Evolutionary conservation across 139 green algal genomes (phyloP).

Genomic region (Coccomyxa sp.): DNA sequence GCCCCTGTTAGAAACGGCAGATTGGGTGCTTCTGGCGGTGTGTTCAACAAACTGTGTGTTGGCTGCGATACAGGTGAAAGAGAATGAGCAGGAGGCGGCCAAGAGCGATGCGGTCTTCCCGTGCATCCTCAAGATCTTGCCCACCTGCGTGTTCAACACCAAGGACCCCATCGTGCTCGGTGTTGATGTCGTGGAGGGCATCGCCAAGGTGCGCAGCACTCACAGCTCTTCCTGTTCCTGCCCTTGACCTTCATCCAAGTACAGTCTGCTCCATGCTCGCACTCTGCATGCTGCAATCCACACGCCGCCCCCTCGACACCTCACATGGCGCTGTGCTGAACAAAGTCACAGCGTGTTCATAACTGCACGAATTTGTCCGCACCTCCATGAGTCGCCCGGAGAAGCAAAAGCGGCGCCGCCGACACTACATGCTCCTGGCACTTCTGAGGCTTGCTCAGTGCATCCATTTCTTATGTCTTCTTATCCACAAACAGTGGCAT

Average conservation of each 20-base stretch:
- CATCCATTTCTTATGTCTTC: neutral
- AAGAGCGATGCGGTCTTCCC: constrained; percentile 88
- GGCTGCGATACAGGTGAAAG: constrained; percentile 40
- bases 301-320: neutral
- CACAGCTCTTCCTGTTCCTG: neutral
- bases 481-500: neutral
- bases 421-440: no score
- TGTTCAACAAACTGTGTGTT: neutral
- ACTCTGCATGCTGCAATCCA: no score
- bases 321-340: neutral
- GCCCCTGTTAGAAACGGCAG: no score
- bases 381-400: no score
- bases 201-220: constrained; percentile 38
- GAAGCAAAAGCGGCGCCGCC: no score
- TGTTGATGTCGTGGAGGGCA: constrained; percentile 80
- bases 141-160: constrained; percentile 95
- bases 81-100: constrained; percentile 79
- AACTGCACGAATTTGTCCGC: no score
- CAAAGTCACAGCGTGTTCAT: neutral
- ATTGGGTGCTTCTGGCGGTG: no score
- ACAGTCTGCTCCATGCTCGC: no score
- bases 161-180: constrained; percentile 97
- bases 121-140: constrained; percentile 83
- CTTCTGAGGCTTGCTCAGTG: neutral
- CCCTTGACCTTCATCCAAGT: neutral